These are phyloP conservation scores for Quercus berberidifolia DNA, from an alignment of 306 rosid genomes.

Conservation along the genomic window DNA sequence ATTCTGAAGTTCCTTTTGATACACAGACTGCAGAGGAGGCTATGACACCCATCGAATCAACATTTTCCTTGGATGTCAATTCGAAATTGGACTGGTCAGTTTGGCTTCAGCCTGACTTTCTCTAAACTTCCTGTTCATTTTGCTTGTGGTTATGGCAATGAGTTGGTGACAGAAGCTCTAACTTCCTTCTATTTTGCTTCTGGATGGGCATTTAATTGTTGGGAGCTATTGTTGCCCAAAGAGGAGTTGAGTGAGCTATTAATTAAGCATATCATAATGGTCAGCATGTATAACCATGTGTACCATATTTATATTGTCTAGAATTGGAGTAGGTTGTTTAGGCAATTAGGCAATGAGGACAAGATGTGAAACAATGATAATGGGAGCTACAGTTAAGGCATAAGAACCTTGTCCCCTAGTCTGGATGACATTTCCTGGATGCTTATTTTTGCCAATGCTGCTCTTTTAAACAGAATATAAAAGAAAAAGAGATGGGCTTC, in stretches of 20 bases:
- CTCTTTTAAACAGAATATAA: background rate
- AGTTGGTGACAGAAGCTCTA: background rate
- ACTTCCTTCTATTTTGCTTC: background rate
- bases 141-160: background rate
- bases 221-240: background rate
- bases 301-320: background rate
- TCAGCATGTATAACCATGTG: background rate
- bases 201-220: background rate
- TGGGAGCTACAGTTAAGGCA: background rate
- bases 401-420: background rate
- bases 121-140: background rate
- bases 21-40: conserved; percentile 70
- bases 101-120: conserved; percentile 4
- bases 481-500: background rate
- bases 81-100: conserved; percentile 54
- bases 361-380: background rate
- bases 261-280: background rate
- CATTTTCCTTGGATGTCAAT: conserved; percentile 54
- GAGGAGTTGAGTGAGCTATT: background rate
- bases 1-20: conserved; percentile 14
- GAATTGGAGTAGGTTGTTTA: background rate
- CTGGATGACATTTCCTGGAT: background rate
- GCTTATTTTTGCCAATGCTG: background rate
- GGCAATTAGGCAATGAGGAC: background rate
- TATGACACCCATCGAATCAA: conserved; percentile 62